Percentiles rank a stretch among this genome's conserved stretches.
These are phyloP conservation scores for Leccinum fibrillosum DNA, from an alignment of 768 basidiomycete species.

Conservation along the genomic window DNA sequence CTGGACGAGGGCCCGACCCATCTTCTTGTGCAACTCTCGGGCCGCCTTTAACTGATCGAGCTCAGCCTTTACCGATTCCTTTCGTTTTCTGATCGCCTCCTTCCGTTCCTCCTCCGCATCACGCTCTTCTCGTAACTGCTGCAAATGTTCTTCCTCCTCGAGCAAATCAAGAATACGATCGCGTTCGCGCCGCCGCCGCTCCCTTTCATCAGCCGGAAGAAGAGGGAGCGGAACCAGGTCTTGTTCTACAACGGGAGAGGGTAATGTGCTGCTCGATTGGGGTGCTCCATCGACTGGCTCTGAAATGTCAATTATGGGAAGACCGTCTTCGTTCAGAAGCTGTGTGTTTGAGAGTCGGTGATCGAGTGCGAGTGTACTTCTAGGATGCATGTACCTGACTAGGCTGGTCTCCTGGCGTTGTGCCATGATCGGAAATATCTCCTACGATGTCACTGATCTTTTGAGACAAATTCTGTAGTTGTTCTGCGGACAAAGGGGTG, in stretches of 20 bases:
- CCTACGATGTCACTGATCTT: slow-evolving; percentile 52
- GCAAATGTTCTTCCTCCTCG: slow-evolving; percentile 63
- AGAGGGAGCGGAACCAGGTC: slow-evolving; percentile 45
- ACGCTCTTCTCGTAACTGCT: slow-evolving; percentile 40
- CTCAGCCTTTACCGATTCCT: slow-evolving; percentile 44
- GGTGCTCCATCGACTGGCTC: slow-evolving; percentile 45
- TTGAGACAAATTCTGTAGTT: slow-evolving; percentile 52
- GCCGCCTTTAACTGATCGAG: slow-evolving; percentile 37
- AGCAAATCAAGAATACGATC: slow-evolving; percentile 63
- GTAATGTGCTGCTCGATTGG: slow-evolving; percentile 16
- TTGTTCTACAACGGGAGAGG: slow-evolving; percentile 35
- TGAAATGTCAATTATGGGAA: slow-evolving; percentile 75
- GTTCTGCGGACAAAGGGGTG: slow-evolving; percentile 42
- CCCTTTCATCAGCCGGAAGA: slow-evolving; percentile 45
- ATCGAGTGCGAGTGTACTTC: slow-evolving; percentile 17
- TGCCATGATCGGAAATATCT: slow-evolving; percentile 41
- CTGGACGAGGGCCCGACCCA: slow-evolving; percentile 66
- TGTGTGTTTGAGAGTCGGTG: slow-evolving; percentile 30
- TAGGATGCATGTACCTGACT: slow-evolving; percentile 55
- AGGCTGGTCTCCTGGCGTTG: slow-evolving; percentile 45
- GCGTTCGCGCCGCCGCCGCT: slow-evolving; percentile 53
- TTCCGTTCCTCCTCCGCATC: slow-evolving; percentile 40
- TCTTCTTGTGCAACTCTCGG: slow-evolving; percentile 66
- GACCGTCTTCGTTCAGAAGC: slow-evolving; percentile 74
- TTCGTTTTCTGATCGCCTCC: slow-evolving; percentile 50